Conservation (phyloP, 2,329 filamentous ascomycete species). For the Scedosporium apiospermum region DNA sequence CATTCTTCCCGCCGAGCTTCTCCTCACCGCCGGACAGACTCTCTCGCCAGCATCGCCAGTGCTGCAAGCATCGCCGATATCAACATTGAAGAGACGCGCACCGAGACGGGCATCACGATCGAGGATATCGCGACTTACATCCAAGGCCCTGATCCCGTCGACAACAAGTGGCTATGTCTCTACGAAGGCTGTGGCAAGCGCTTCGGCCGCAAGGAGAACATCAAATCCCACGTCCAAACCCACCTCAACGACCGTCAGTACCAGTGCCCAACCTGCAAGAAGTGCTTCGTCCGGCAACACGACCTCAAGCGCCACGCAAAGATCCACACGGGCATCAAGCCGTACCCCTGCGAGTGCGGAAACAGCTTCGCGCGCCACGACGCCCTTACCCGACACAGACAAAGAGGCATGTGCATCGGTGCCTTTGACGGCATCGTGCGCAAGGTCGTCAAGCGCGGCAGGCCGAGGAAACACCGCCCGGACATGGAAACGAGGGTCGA, state of each 20-base stretch:
- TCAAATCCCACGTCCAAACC: conserved; percentile 96
- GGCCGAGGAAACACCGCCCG: conserved; percentile 52
- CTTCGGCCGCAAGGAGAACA: conserved; percentile 97
- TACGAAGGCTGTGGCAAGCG: conserved; percentile 74
- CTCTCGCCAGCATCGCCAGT: conserved; percentile 46
- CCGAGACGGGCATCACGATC: conserved; percentile 73
- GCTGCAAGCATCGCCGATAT: conserved; percentile 51
- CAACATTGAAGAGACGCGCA: conserved; percentile 56
- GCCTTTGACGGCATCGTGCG: conserved; percentile 72
- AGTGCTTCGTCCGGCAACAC: conserved; percentile 94
- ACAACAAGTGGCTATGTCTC: conserved; percentile 72
- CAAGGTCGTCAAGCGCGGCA: conserved; percentile 52
- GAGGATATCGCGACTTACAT: conserved; percentile 77
- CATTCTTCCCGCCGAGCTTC: conserved; percentile 15
- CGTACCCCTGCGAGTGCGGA: conserved; percentile 88
- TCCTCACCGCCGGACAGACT: conserved; percentile 47
- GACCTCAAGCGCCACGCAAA: conserved; percentile 96
- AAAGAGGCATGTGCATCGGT: conserved; percentile 93
- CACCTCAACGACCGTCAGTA: conserved; percentile 95
- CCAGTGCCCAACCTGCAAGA: conserved; percentile 84
- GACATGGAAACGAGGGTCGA: conserved; percentile 46
- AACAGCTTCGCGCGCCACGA: conserved; percentile 94
- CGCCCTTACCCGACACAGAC: conserved; percentile 84
- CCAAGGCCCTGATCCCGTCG: conserved; percentile 58
- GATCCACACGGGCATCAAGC: conserved; percentile 93